A percentile compares a stretch with the other conserved stretches of the same genome.
These are phyloP conservation scores for Rachicladosporium sp. DNA, from an alignment of 2,329 filamentous ascomycete genomes.

Conservation along the genomic window DNA sequence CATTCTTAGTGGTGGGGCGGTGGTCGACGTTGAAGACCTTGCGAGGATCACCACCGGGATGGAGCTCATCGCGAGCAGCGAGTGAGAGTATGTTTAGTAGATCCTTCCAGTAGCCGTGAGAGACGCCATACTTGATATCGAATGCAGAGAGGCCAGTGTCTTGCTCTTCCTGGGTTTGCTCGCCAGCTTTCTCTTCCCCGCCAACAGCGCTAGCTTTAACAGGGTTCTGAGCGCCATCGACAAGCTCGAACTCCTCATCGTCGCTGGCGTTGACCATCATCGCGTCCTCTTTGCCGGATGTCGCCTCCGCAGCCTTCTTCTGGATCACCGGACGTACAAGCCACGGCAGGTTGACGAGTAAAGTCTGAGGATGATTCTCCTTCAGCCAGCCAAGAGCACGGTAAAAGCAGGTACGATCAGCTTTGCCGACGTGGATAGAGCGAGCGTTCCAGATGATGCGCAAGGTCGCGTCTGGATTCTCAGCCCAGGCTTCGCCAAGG, in stretches of 20 bases:
- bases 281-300: constrained; percentile 7
- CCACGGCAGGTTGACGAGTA: constrained; percentile 43
- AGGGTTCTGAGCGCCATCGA: constrained; percentile 6
- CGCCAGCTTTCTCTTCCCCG: constrained; percentile 1
- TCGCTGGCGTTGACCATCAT: no score
- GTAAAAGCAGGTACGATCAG: constrained; percentile 35
- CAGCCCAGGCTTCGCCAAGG: constrained; percentile 39
- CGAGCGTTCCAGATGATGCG: constrained; percentile 50
- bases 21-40: constrained; percentile 8
- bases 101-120: constrained; percentile 54
- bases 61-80: constrained; percentile 37
- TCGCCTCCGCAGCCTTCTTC: constrained; percentile 30
- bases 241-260: constrained; percentile 15
- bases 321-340: constrained; percentile 43
- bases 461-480: constrained; percentile 38
- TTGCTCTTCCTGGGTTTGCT: constrained; percentile 9
- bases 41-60: constrained; percentile 27
- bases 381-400: constrained; percentile 40
- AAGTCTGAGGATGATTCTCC: constrained; percentile 41
- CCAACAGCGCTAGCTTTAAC: no score
- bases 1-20: constrained; percentile 5
- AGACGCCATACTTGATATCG: constrained; percentile 27
- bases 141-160: constrained; percentile 9
- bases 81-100: constrained; percentile 45
- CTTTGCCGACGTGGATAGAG: constrained; percentile 50